Base-by-base conservation (phyloP, 164 flowering plant genomes). In the Taxillus chinensis region DNA sequence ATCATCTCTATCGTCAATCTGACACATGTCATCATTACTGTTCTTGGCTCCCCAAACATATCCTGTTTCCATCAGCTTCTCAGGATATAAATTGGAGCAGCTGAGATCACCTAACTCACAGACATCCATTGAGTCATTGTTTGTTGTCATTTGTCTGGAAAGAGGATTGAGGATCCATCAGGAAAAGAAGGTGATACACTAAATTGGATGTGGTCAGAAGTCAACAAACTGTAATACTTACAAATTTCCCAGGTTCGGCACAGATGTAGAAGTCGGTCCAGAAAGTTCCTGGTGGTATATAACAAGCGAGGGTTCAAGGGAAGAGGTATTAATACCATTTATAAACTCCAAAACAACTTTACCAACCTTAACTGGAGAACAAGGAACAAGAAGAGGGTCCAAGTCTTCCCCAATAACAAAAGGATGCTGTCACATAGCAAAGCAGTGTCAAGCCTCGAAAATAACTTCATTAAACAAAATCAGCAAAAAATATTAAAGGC, bases 21-120 rank as follows among this genome's bases (percentile, higher is more conserved):
- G 74, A 67, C 83, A 79, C 80, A 79, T 79, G 17, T 77, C 83
- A 62, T 75, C 77, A 41, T 67, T 69, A 54, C 65, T 62, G 49
- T 55, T 41, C 52, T 58, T 68, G 61, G 58, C 57, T 66, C 59
- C 71, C 78, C 68, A 64, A 3, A 48, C 8, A 43, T n/a, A 50
- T 11, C 50, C 60, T 48, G 57, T 49, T 60, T 68, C 73, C 40
- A 63, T 17, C 13, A 55, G 38, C 16, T 72, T 68, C 60, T 64
- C 67, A 43, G 65, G 57, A 64, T 41, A 64, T 40, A 45, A 39
- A 41, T 50, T 57, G 64, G 77, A 60, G 70, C 62, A 57, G 41
- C 58, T 60, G 51, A 72, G 39, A 61, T 69, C 70, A 48, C 62
- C 72, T 73, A 70, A 27, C 52, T 75, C 65, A 64, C 70, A 70